Percentiles rank a stretch among this genome's conserved stretches.
Conservation (phyloP, 371 early-diverging fungal species). For the Mortierella sp. region DNA sequence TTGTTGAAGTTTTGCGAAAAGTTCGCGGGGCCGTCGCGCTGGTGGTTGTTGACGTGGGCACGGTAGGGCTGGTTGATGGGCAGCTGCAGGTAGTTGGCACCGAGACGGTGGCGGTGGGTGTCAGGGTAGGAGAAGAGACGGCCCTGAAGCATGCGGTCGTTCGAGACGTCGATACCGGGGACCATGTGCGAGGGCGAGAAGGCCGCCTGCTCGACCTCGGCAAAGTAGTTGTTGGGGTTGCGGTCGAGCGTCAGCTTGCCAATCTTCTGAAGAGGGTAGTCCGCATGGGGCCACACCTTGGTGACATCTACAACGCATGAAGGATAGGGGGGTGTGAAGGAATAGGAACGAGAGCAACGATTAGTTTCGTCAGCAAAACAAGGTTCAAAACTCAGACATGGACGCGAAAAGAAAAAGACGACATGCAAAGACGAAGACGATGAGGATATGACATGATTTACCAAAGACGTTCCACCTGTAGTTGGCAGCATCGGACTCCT, state of each 20-base stretch:
- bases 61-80: slow-evolving; percentile 82
- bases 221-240: slow-evolving; percentile 87
- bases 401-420: neutral
- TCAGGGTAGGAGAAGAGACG: slow-evolving; percentile 88
- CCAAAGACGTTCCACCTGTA: slow-evolving; percentile 69
- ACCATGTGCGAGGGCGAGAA: slow-evolving; percentile 81
- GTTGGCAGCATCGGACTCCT: slow-evolving; percentile 65
- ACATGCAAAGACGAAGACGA: neutral
- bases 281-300: slow-evolving; percentile 74
- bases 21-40: slow-evolving; percentile 81
- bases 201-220: slow-evolving; percentile 86
- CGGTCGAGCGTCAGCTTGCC: slow-evolving; percentile 82
- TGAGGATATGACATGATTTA: neutral
- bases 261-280: slow-evolving; percentile 73
- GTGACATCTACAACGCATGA: slow-evolving; percentile 64
- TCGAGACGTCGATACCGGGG: slow-evolving; percentile 81
- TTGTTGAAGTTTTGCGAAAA: slow-evolving; percentile 77
- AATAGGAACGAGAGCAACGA: neutral
- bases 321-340: neutral
- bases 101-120: slow-evolving; percentile 86
- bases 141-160: slow-evolving; percentile 85
- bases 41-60: slow-evolving; percentile 73
- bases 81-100: slow-evolving; percentile 81
- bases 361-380: neutral
- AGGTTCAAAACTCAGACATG: neutral